phyloP scores from a whole-genome alignment of 306 rosid species.

The Vigna angularis region DNA sequence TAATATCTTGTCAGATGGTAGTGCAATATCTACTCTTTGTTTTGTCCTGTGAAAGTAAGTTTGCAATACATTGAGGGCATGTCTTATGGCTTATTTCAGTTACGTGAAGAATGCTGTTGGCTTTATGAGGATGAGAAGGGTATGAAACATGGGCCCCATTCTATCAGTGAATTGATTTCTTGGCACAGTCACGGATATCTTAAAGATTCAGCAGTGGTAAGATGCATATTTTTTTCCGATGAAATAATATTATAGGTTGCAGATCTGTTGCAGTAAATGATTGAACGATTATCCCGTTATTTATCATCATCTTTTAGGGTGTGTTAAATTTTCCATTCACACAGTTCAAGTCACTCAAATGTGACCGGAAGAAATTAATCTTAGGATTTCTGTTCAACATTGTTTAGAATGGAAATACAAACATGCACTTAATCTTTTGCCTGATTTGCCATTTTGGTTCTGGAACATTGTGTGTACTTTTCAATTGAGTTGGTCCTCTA shows the following conservation, averaged over 20 bases:
- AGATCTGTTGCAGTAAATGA: constrained; percentile 20
- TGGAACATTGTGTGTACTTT: not conserved
- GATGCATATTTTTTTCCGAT: constrained; percentile 35
- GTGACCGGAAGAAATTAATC: too few relatives aligned
- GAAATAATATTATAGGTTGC: constrained; percentile 28
- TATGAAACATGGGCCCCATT: constrained; percentile 80
- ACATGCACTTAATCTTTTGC: too few relatives aligned
- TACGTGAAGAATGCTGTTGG: constrained; percentile 75
- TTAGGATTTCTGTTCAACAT: too few relatives aligned
- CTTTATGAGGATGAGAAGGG: constrained; percentile 79
- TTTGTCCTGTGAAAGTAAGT: constrained; percentile 25
- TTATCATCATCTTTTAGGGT: not conserved
- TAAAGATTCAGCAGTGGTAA: constrained; percentile 73
- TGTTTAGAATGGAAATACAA: too few relatives aligned
- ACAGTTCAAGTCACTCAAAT: too few relatives aligned
- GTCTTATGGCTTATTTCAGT: constrained; percentile 50
- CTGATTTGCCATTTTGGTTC: constrained; percentile 8
- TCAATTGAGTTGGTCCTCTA: not conserved
- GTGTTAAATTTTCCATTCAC: too few relatives aligned
- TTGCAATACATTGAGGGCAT: constrained; percentile 28
- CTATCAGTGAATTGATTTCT: constrained; percentile 71
- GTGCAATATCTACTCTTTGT: constrained; percentile 38
- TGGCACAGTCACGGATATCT: constrained; percentile 84
- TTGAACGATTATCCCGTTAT: constrained; percentile 14
- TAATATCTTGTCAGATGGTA: constrained; percentile 50